phyloP scores from a whole-genome alignment of 2,329 filamentous ascomycete genomes.

The Xylaria sp. region DNA sequence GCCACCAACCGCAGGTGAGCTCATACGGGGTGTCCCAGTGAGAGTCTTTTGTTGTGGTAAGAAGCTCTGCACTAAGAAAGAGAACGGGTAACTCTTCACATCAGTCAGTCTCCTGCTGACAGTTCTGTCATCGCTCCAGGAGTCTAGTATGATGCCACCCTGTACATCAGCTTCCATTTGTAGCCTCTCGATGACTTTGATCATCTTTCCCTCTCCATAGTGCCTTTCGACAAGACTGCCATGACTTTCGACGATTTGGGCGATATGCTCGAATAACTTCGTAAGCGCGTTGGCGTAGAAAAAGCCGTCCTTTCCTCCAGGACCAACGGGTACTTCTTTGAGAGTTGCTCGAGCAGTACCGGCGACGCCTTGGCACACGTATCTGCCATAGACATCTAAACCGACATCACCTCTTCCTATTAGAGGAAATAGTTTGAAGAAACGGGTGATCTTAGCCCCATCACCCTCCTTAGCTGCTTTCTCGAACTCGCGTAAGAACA shows the following conservation, averaged over 20 bases:
- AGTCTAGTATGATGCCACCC: conserved; percentile 90
- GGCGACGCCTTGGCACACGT: conserved; percentile 93
- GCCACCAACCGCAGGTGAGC: conserved; percentile 65
- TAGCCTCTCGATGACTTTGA: conserved; percentile 83
- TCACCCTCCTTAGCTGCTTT: conserved; percentile 84
- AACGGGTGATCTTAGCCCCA: conserved; percentile 82
- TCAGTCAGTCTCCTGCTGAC: conserved; percentile 86
- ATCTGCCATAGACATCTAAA: conserved; percentile 88
- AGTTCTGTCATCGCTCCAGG: conserved; percentile 84
- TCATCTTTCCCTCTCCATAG: conserved; percentile 90
- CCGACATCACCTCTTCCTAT: conserved; percentile 86
- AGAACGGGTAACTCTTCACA: conserved; percentile 96
- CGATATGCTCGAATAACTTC: conserved; percentile 93
- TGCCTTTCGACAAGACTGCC: conserved; percentile 87
- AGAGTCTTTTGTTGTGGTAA: conserved; percentile 62
- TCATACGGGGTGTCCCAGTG: conserved; percentile 59
- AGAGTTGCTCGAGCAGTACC: conserved; percentile 74
- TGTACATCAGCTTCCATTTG: conserved; percentile 95
- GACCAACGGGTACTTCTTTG: conserved; percentile 58
- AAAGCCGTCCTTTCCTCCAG: conserved; percentile 66
- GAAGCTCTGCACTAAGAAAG: conserved; percentile 93
- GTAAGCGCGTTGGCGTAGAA: conserved; percentile 91
- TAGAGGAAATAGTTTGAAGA: conserved; percentile 96
- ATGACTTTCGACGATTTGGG: conserved; percentile 90
- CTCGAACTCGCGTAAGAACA: conserved; percentile 94